These are phyloP conservation scores for Plasmopara viticola DNA, from an alignment of 352 stramenopile species.

Conservation along the genomic window DNA sequence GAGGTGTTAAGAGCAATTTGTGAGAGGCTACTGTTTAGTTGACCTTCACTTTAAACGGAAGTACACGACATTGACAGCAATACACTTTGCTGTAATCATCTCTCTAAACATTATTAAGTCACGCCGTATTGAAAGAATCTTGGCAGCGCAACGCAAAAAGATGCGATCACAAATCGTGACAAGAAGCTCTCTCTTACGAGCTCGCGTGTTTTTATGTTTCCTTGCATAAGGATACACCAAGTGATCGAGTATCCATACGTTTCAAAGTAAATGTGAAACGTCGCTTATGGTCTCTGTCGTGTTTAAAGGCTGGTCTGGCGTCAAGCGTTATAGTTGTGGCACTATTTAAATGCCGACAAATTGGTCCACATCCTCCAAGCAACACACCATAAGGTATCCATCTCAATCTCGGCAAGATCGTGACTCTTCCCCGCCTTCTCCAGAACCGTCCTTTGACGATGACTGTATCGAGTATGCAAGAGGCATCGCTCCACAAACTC, in stretches of 20 bases:
- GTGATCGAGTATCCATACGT: conserved; percentile 12
- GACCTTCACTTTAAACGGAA: no score
- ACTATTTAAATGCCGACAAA: conserved; percentile 7
- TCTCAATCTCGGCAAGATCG: neutral
- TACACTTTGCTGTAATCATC: no score
- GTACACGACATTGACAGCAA: no score
- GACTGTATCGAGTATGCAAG: conserved; percentile 4
- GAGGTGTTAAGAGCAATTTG: no score
- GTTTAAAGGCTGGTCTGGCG: neutral
- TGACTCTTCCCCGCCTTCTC: conserved; percentile 5
- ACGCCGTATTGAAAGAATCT: no score
- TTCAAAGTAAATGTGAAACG: conserved; percentile 18
- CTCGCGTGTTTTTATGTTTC: conserved; percentile 49
- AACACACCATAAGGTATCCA: neutral
- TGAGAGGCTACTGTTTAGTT: no score
- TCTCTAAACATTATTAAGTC: no score
- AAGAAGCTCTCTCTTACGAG: conserved; percentile 11
- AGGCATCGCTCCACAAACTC: neutral
- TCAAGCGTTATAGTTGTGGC: neutral
- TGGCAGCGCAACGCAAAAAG: no score
- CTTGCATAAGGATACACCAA: conserved; percentile 8
- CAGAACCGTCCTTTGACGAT: conserved; percentile 7
- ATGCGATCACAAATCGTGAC: no score
- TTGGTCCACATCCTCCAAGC: conserved; percentile 2
- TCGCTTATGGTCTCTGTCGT: conserved; percentile 12